A percentile compares a stretch with the other conserved stretches of the same genome.
These are phyloP conservation scores for Annulohypoxylon nitens DNA, from an alignment of 495 filamentous ascomycete genomes.

Conservation along the genomic window DNA sequence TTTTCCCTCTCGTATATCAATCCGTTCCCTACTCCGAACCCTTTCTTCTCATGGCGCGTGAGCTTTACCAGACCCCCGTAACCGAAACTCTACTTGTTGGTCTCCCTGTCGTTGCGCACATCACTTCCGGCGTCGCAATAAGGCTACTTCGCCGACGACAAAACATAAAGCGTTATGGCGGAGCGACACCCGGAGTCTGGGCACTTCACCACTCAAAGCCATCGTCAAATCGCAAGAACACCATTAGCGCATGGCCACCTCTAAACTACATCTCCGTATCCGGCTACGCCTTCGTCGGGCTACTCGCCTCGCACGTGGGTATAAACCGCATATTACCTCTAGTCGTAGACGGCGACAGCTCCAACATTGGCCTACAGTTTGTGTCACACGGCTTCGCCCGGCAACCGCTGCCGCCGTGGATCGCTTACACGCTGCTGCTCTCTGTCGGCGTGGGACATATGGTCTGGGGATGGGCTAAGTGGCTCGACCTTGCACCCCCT, in stretches of 20 bases:
- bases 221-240: conserved; percentile 45
- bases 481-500: conserved; percentile 69
- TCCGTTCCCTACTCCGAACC: conserved; percentile 69
- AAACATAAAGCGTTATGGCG: conserved; percentile 78
- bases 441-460: conserved; percentile 80
- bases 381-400: conserved; percentile 87
- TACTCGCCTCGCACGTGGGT: conserved; percentile 75
- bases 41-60: conserved; percentile 74
- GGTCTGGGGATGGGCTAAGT: conserved; percentile 84
- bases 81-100: conserved; percentile 74
- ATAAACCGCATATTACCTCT: conserved; percentile 80
- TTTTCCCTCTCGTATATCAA: conserved; percentile 73
- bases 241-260: conserved; percentile 71
- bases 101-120: conserved; percentile 68
- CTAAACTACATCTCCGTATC: conserved; percentile 73
- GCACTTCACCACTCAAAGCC: conserved; percentile 49
- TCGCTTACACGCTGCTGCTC: conserved; percentile 76
- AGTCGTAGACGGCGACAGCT: conserved; percentile 82
- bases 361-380: conserved; percentile 82
- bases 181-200: conserved; percentile 55
- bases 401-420: conserved; percentile 72
- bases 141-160: conserved; percentile 77
- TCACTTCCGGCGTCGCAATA: conserved; percentile 77
- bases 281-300: conserved; percentile 74
- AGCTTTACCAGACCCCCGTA: conserved; percentile 84